phyloP scores from a whole-genome alignment of 2,329 filamentous ascomycete genomes.

The Mycosphaerella sp. region DNA sequence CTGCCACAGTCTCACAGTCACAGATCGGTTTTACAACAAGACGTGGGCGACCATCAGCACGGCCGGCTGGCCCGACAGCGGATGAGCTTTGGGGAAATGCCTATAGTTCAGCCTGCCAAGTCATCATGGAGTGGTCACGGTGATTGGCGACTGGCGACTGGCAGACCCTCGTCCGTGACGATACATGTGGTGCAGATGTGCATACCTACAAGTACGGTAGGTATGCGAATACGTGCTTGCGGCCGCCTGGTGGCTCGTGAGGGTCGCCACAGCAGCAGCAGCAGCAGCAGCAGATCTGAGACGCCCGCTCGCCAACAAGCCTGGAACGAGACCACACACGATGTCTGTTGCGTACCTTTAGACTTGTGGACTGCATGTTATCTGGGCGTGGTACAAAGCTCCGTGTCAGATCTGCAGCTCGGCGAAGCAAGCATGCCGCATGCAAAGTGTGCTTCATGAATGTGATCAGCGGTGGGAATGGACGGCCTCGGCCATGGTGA shows the following conservation, averaged over 20 bases:
- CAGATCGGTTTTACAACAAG: constrained; percentile 2
- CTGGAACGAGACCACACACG: constrained; percentile 9
- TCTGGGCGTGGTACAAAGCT: constrained; percentile 20
- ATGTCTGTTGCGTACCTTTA: constrained; percentile 7
- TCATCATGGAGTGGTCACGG: background rate
- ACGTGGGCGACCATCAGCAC: constrained; percentile 6
- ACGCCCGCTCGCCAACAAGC: constrained; percentile 8
- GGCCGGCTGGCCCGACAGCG: constrained; percentile 11
- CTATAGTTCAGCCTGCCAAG: constrained; percentile 10
- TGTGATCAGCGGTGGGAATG: constrained; percentile 9
- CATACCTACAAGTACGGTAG: too few relatives aligned
- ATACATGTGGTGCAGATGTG: too few relatives aligned
- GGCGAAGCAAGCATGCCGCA: constrained; percentile 18
- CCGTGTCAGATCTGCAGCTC: constrained; percentile 23
- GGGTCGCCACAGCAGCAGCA: constrained; percentile 1
- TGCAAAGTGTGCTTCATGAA: constrained; percentile 9
- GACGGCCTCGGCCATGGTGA: background rate
- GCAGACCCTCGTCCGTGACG: background rate
- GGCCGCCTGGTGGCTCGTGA: constrained; percentile 7
- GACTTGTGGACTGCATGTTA: constrained; percentile 4
- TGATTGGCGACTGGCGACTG: constrained; percentile 4
- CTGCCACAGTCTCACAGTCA: background rate
- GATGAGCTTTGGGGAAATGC: constrained; percentile 9
- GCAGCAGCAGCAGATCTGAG: background rate
- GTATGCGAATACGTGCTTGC: constrained; percentile 3